Evolutionary conservation across 2,329 filamentous ascomycete genomes (phyloP), one percentile per base, ranked within the genome.

Genomic region (Fusarium cicatricum): DNA sequence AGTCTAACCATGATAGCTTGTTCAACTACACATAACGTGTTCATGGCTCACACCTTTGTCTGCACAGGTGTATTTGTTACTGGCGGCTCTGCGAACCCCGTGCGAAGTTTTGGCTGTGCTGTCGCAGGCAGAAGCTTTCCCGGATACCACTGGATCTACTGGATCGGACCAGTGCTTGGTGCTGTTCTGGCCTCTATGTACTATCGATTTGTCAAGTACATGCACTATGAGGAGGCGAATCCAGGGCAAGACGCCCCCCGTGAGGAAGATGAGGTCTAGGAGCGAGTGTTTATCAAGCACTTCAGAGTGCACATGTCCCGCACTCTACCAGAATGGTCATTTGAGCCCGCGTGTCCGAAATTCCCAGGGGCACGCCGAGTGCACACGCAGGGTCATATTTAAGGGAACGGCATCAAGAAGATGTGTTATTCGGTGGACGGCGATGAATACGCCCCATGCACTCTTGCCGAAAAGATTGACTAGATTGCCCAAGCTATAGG

Each of bases 71-170:
- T 67, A 1, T 59, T 56, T 11, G 64, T 75, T 34, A 79, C 78
- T 2, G 76, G 76, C 10, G 76, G 75, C 26, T 74, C 72, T 9
- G 61, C 80, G 23, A 81, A 82, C 51, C 79, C 79, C 0, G 78
- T 78, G 0, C 72, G 79, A n/a, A 77, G 77, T 2, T 75, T 82
- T 33, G 80, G 80, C 10, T 79, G 79, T 7, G 78, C 73, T 42
- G 75, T 77, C 3, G 70, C 76, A 11, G 58, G 51, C 14, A 70
- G 67, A 5, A 62, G 67, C 11, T 80, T 81, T 55, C 71, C 73
- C 0, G 57, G 60, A 3, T 78, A 80, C 54, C 77, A 79, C 52
- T 81, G 79, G 79, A 80, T 81, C 55, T 81, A 80, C 69, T 81
- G 79, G 78, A 54, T 83, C 23, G 82, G 81, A 0, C 82, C 82